Conservation (phyloP, 768 basidiomycete genomes). For the Coprinellus micaceus region DNA sequence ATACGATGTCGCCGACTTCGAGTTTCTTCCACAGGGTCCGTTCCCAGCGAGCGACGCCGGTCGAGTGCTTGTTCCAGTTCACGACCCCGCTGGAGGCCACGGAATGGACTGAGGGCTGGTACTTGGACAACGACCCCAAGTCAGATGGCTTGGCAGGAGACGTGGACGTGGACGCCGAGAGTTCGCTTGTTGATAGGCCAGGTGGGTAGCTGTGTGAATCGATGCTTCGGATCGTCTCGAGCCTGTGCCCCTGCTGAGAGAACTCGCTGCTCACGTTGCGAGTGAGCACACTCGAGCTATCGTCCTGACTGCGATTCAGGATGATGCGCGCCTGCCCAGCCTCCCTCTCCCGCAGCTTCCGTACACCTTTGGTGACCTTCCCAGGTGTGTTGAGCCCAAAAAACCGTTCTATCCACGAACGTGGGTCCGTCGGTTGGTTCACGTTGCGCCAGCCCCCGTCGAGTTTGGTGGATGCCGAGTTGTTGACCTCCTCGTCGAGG, state of each 20-base stretch:
- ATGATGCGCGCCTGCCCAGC: constrained; percentile 57
- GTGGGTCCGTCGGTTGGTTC: constrained; percentile 77
- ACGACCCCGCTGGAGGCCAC: constrained; percentile 63
- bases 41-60: constrained; percentile 84
- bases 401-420: constrained; percentile 72
- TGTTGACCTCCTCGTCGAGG: constrained; percentile 94
- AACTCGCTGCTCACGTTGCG: constrained; percentile 41
- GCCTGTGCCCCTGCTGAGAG: constrained; percentile 42
- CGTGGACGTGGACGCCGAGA: too few relatives aligned
- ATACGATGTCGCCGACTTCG: constrained; percentile 93
- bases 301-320: constrained; percentile 50
- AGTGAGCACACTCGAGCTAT: constrained; percentile 33
- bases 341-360: constrained; percentile 80
- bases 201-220: constrained; percentile 68
- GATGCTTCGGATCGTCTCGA: constrained; percentile 69
- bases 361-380: constrained; percentile 78
- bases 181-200: too few relatives aligned
- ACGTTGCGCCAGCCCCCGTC: constrained; percentile 82
- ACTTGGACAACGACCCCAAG: constrained; percentile 41
- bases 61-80: constrained; percentile 68
- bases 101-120: constrained; percentile 56
- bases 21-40: constrained; percentile 98
- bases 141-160: constrained; percentile 25
- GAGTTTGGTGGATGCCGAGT: constrained; percentile 86
- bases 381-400: constrained; percentile 69